Percentiles rank a stretch among this genome's conserved stretches.
Evolutionary conservation across 2,329 filamentous ascomycete genomes (phyloP).

Genomic region (Bipolaris victoriae): DNA sequence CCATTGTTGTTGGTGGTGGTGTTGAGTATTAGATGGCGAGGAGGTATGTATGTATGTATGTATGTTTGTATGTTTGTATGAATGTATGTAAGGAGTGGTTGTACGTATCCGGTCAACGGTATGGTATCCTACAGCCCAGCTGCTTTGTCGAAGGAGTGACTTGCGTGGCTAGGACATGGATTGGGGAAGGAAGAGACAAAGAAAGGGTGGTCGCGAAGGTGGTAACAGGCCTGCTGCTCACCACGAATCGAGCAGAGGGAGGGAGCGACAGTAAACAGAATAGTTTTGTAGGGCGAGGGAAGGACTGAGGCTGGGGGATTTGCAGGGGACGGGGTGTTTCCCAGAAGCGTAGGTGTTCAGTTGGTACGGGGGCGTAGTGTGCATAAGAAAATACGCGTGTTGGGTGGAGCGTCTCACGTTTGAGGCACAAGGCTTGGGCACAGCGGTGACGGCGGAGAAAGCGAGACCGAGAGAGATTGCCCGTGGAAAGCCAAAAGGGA

Average conservation of each 20-base stretch:
- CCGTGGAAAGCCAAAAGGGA: conserved; percentile 19
- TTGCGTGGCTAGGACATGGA: conserved; percentile 36
- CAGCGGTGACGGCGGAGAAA: conserved; percentile 33
- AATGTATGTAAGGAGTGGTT: conserved; percentile 17
- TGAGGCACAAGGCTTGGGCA: conserved; percentile 36
- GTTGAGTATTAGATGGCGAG: conserved; percentile 33
- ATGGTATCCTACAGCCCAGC: conserved; percentile 43
- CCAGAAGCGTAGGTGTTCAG: conserved; percentile 17
- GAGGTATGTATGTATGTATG: conserved; percentile 1
- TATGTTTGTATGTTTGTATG: conserved; percentile 6
- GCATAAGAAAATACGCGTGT: conserved; percentile 37
- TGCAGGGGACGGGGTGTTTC: conserved; percentile 16
- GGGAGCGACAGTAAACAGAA: conserved; percentile 36
- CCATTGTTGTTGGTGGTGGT: conserved; percentile 37
- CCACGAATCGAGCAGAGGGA: conserved; percentile 38
- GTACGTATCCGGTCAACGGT: conserved; percentile 45
- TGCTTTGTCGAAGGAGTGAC: conserved; percentile 43
- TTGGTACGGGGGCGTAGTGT: conserved; percentile 28
- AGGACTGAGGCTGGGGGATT: conserved; percentile 20
- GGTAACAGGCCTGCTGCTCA: conserved; percentile 50
- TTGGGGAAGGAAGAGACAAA: conserved; percentile 12
- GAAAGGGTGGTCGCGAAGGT: conserved; percentile 28
- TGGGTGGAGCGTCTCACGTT: conserved; percentile 39
- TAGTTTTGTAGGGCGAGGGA: conserved; percentile 26
- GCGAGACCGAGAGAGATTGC: conserved; percentile 17